A percentile compares a stretch with the other conserved stretches of the same genome.
phyloP scores from a whole-genome alignment of 805 yeast species.

The Cyberlindnera saturnus region DNA sequence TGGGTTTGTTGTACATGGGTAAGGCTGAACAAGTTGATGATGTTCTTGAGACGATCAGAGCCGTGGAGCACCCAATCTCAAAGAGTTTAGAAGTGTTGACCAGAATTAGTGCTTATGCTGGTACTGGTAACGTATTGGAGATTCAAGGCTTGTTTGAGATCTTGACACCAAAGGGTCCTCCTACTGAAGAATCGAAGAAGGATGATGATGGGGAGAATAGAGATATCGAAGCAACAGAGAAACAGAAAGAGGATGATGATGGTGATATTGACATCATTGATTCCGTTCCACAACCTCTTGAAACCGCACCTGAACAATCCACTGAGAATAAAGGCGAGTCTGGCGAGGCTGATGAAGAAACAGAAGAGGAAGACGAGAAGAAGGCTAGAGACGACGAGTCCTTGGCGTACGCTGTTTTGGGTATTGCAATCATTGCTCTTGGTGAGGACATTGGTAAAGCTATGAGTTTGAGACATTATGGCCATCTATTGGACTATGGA shows the following conservation, averaged over 20 bases:
- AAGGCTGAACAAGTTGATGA: slow-evolving; percentile 92
- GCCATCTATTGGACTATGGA: slow-evolving; percentile 97
- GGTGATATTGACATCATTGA: slow-evolving; percentile 25
- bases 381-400: slow-evolving; percentile 30
- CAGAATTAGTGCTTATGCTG: slow-evolving; percentile 91
- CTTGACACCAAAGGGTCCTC: slow-evolving; percentile 65
- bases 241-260: slow-evolving; percentile 22
- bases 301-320: slow-evolving; percentile 19
- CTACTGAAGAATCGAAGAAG: slow-evolving; percentile 48
- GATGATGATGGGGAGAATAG: slow-evolving; percentile 51
- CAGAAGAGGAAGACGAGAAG: slow-evolving; percentile 24
- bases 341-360: slow-evolving; percentile 22
- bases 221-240: slow-evolving; percentile 24
- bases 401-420: slow-evolving; percentile 83
- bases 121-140: slow-evolving; percentile 94
- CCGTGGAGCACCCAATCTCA: slow-evolving; percentile 91
- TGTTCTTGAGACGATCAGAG: slow-evolving; percentile 87
- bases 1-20: slow-evolving; percentile 88
- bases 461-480: slow-evolving; percentile 94
- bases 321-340: slow-evolving; percentile 20
- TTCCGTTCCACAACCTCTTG: slow-evolving; percentile 20
- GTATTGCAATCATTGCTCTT: slow-evolving; percentile 90
- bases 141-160: slow-evolving; percentile 87
- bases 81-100: slow-evolving; percentile 85
- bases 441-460: slow-evolving; percentile 98